Conservation (phyloP, 495 filamentous ascomycete genomes). For the Xylaria longipes region DNA sequence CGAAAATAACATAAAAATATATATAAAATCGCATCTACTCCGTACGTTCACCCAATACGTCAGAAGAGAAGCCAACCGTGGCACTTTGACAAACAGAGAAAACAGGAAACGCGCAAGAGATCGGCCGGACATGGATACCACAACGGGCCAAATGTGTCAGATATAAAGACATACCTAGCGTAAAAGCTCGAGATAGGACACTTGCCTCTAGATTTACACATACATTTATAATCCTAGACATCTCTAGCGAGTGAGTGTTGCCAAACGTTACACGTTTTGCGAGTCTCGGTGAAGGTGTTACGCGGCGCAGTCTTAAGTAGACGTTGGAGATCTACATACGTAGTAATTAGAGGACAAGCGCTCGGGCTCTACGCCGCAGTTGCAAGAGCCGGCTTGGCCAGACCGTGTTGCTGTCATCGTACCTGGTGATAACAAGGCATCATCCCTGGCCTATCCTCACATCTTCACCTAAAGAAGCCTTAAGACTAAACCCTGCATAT, state of each 20-base stretch:
- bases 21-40: neutral
- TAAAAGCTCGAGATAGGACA: neutral
- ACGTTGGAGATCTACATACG: neutral
- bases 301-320: neutral
- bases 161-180: neutral
- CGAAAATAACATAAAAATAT: neutral
- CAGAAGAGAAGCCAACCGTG: neutral
- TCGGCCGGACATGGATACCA: conserved; percentile 3
- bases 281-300: neutral
- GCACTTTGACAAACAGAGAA: neutral
- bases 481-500: conserved; percentile 15
- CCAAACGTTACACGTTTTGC: neutral
- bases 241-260: too few relatives aligned
- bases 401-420: neutral
- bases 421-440: conserved; percentile 3
- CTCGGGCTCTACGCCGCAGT: neutral
- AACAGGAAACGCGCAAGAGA: conserved; percentile 14
- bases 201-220: neutral
- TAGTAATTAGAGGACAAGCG: neutral
- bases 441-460: neutral
- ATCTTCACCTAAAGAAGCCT: neutral
- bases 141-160: neutral
- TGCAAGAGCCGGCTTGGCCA: too few relatives aligned
- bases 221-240: neutral
- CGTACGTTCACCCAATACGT: neutral